Evolutionary conservation across 2,329 filamentous ascomycete genomes (phyloP).

Genomic region (Neocatenulostroma microsporum): DNA sequence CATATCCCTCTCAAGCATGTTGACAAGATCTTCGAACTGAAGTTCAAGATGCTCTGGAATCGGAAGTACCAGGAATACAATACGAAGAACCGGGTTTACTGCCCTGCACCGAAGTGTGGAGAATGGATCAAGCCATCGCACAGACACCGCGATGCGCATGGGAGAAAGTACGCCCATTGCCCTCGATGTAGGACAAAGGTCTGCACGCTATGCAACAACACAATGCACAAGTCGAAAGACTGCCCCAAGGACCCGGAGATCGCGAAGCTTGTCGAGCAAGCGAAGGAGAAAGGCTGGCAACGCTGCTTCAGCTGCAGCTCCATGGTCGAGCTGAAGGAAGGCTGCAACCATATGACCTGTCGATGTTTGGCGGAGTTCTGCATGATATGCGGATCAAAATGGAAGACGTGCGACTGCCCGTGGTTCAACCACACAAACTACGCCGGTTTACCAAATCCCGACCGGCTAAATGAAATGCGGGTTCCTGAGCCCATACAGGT

Average conservation of each 20-base stretch:
- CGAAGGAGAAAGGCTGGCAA: constrained; percentile 63
- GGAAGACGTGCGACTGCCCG: constrained; percentile 76
- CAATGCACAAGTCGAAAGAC: constrained; percentile 61
- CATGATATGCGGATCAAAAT: constrained; percentile 72
- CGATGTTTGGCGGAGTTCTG: constrained; percentile 79
- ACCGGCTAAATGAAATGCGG: constrained; percentile 49
- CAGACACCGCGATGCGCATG: constrained; percentile 49
- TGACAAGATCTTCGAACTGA: constrained; percentile 61
- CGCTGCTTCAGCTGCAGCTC: constrained; percentile 65
- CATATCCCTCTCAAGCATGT: constrained; percentile 70
- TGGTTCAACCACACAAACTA: constrained; percentile 77
- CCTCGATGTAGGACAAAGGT: constrained; percentile 64
- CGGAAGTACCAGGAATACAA: constrained; percentile 70
- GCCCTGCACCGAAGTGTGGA: constrained; percentile 63
- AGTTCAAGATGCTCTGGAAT: constrained; percentile 75
- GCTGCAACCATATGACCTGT: constrained; percentile 83
- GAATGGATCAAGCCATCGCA: constrained; percentile 70
- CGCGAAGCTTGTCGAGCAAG: constrained; percentile 54
- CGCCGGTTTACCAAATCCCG: constrained; percentile 41
- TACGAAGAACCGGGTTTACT: constrained; percentile 68
- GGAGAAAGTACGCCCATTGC: constrained; percentile 62
- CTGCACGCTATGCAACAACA: constrained; percentile 64
- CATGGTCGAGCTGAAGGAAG: constrained; percentile 71
- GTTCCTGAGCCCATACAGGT: constrained; percentile 38
- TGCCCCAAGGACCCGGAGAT: constrained; percentile 67